Conservation (phyloP, 1,284 basidiomycete species). For the Rhodotorula sp. region DNA sequence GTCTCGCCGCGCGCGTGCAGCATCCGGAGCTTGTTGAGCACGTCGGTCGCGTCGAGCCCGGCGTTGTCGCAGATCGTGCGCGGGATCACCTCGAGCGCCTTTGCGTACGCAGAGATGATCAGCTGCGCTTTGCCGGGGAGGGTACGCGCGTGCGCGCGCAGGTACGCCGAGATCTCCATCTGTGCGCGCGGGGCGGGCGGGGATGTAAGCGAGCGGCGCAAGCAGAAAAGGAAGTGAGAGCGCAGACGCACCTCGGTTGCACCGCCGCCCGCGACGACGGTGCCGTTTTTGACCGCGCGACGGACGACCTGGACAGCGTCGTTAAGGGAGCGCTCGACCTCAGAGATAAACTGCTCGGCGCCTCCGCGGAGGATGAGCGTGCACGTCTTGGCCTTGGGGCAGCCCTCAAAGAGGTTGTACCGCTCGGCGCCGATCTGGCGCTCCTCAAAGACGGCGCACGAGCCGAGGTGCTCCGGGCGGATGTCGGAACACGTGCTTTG, state of each 20-base stretch:
- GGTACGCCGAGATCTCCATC: slow-evolving; percentile 96
- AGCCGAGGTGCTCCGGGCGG: slow-evolving; percentile 80
- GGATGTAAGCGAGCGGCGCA: slow-evolving; percentile 4
- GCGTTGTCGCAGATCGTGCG: slow-evolving; percentile 99
- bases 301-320: slow-evolving; percentile 99
- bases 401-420: slow-evolving; percentile 90
- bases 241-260: slow-evolving; percentile 77
- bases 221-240: not conserved
- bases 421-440: slow-evolving; percentile 95
- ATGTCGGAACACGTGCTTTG: slow-evolving; percentile 97
- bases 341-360: slow-evolving; percentile 98
- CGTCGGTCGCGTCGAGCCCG: slow-evolving; percentile 94
- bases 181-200: slow-evolving; percentile 46
- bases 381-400: slow-evolving; percentile 94
- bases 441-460: slow-evolving; percentile 90
- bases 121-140: slow-evolving; percentile 97
- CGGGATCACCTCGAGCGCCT: slow-evolving; percentile 95
- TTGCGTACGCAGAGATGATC: slow-evolving; percentile 93
- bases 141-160: slow-evolving; percentile 84
- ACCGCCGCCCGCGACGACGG: slow-evolving; percentile 96
- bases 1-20: slow-evolving; percentile 80
- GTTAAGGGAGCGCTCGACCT: slow-evolving; percentile 95
- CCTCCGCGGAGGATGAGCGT: slow-evolving; percentile 95
- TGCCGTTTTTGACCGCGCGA: slow-evolving; percentile 90
- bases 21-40: slow-evolving; percentile 97